phyloP scores from a whole-genome alignment of 495 filamentous ascomycete species.

The Parathielavia appendiculata region DNA sequence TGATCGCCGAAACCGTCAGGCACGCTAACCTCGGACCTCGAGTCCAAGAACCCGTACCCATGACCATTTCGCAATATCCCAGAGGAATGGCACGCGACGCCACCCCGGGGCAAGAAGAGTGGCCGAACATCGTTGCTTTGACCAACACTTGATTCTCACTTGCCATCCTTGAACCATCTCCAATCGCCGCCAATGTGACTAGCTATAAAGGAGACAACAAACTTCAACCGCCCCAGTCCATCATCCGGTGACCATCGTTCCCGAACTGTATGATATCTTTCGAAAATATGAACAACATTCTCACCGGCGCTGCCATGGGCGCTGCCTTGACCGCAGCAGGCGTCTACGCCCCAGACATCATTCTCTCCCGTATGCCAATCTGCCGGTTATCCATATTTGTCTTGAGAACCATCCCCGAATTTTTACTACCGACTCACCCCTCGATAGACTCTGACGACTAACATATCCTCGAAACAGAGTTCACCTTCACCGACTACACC shows the following conservation, averaged over 20 bases:
- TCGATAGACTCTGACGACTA: too few relatives aligned
- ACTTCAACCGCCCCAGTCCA: too few relatives aligned
- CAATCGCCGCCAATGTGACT: neutral
- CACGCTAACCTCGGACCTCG: neutral
- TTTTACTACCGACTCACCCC: too few relatives aligned
- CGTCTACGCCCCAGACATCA: constrained; percentile 49
- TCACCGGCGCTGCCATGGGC: constrained; percentile 50
- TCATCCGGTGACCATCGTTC: neutral
- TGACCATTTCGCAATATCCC: neutral
- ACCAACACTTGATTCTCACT: too few relatives aligned
- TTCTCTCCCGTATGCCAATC: constrained; percentile 33
- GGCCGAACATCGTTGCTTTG: too few relatives aligned
- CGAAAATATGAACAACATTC: constrained; percentile 27
- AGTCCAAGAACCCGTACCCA: neutral
- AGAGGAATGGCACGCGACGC: neutral
- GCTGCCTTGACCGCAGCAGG: constrained; percentile 49
- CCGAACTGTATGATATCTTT: too few relatives aligned
- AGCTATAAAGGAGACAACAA: too few relatives aligned
- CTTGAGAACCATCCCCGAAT: too few relatives aligned
- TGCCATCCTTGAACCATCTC: neutral
- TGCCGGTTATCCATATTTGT: too few relatives aligned
- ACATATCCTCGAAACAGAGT: constrained; percentile 24
- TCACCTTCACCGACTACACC: constrained; percentile 50
- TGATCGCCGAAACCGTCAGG: neutral
- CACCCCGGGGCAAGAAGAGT: constrained; percentile 1